Base-by-base conservation (phyloP, 495 filamentous ascomycete species). In the Podospora pseudoanserina region DNA sequence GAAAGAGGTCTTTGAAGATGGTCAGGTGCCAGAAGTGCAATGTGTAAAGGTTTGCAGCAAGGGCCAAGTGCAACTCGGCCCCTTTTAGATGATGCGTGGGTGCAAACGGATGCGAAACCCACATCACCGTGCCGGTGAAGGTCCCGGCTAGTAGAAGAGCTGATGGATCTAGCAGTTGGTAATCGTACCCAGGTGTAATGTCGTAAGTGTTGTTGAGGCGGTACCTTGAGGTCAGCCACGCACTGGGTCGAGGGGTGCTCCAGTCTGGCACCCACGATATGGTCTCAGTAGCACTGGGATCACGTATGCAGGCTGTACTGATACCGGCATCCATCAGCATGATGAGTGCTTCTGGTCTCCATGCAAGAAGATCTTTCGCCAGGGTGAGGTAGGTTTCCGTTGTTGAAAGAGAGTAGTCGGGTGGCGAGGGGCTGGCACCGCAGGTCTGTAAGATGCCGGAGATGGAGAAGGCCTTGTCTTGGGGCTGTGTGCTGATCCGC, bases 201-300 rank as follows among this genome's bases (percentile, higher is more conserved):
- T 26, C 23, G 55, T 18, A 58, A 5, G n/a, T 58, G 55, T 18
- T 58, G 4, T 58, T 58, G 55, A 66, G 58, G 6, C 30, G 56
- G 58, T 67, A 67, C 16, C n/a, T 54, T 18, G 44, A 53, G 0
- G 30, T 67, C 5, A 67, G 65, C 65, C 65, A 67, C 4, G 6
- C 32, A 2, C 39, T 54, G 39, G 65, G 65, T 5, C 65, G 39
- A 5, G 28, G 57, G 7, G 30, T 62, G 28, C 19, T 63, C 63
- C 63, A 69, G 32, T 69, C 64, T 13, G 68, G 68, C 20, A 69
- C 57, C 68, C 68, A 69, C 3, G 68, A 65, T 0, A 63, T n/a
- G 23, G 27, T 32, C 23, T 57, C 39, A 7, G n/a, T 5, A n/a
- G 28, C 26, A 39, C 34, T 11, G 1, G 34, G 34, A 6, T 11